Percentiles rank a stretch among this genome's conserved stretches.
phyloP scores from a whole-genome alignment of 1,284 basidiomycete species.

The Sanghuangporus baumii region DNA sequence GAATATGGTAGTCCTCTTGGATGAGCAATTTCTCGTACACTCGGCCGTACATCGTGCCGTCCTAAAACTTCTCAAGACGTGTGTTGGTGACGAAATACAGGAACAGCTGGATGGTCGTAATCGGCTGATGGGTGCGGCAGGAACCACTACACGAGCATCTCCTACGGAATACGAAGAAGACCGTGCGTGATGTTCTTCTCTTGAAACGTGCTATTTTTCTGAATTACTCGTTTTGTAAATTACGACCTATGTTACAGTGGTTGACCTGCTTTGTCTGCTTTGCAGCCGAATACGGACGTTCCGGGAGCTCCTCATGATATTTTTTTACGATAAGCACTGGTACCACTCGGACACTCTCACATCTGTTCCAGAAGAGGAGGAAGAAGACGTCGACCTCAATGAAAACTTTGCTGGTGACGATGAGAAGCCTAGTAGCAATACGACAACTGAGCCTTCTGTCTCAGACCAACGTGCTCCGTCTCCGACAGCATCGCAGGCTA shows the following conservation, averaged over 20 bases:
- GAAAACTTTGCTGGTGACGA: conserved; percentile 41
- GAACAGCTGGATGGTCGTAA: conserved; percentile 74
- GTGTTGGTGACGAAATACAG: conserved; percentile 86
- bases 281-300: conserved; percentile 88
- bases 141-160: conserved; percentile 56
- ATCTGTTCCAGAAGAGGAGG: conserved; percentile 64
- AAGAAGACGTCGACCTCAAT: conserved; percentile 40
- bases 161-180: conserved; percentile 85
- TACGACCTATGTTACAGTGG: conserved; percentile 43
- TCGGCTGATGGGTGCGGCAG: conserved; percentile 77
- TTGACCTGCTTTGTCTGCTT: conserved; percentile 85
- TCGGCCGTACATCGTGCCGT: conserved; percentile 88
- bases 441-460: conserved; percentile 18
- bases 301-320: conserved; percentile 89
- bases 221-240: background rate
- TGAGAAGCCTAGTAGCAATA: conserved; percentile 26
- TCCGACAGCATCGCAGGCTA: conserved; percentile 54
- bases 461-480: conserved; percentile 34
- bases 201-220: background rate
- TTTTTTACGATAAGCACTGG: conserved; percentile 91
- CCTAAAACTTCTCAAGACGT: conserved; percentile 78
- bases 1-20: conserved; percentile 83
- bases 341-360: conserved; percentile 66
- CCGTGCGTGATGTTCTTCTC: conserved; percentile 43
- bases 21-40: conserved; percentile 89